These are phyloP conservation scores for Kwoniella dendrophila DNA, from an alignment of 768 basidiomycete species.

Conservation along the genomic window DNA sequence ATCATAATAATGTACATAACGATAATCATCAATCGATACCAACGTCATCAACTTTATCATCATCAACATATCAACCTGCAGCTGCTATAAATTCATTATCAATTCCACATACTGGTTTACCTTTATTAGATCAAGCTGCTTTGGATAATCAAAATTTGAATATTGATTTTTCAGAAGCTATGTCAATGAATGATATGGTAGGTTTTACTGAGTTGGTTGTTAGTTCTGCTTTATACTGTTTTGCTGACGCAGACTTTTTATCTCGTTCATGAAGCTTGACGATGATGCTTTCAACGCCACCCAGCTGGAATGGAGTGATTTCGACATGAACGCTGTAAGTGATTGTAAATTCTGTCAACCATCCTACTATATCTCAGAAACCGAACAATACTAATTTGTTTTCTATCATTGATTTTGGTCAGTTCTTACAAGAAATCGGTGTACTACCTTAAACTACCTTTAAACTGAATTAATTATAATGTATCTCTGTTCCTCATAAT, in stretches of 20 bases:
- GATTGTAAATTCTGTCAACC: not conserved
- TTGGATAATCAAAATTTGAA: not conserved
- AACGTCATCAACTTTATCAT: not conserved
- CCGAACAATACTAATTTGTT: too few relatives aligned
- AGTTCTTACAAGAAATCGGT: conserved; percentile 8
- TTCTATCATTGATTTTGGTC: too few relatives aligned
- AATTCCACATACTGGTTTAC: too few relatives aligned
- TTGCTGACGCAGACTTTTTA: not conserved
- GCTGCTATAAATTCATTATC: too few relatives aligned
- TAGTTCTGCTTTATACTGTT: not conserved
- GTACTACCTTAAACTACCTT: too few relatives aligned
- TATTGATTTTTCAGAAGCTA: not conserved
- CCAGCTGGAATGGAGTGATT: conserved; percentile 16
- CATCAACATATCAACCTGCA: not conserved
- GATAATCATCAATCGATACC: not conserved
- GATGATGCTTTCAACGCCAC: conserved; percentile 2
- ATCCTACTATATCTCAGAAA: too few relatives aligned
- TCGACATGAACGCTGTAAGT: conserved; percentile 24
- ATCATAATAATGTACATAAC: too few relatives aligned
- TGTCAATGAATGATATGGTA: not conserved
- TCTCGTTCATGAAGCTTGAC: conserved; percentile 2
- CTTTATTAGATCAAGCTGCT: not conserved
- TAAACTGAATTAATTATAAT: too few relatives aligned
- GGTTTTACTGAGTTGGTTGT: too few relatives aligned
- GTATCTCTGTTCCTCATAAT: too few relatives aligned